These are phyloP conservation scores for Boletales sp. DNA, from an alignment of 768 basidiomycete genomes.

Conservation along the genomic window DNA sequence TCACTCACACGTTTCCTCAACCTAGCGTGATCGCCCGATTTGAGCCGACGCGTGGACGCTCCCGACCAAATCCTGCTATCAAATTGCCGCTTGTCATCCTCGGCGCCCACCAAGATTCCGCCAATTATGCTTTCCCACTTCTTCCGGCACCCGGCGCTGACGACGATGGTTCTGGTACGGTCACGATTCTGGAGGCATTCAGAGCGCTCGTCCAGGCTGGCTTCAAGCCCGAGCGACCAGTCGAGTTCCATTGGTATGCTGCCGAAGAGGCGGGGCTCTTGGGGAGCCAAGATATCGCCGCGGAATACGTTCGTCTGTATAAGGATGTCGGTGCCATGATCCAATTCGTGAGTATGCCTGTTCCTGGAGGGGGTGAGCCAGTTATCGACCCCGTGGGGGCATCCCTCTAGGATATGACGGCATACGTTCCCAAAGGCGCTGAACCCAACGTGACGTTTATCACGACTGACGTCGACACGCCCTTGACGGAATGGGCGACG, in stretches of 20 bases:
- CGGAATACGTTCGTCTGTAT: constrained; percentile 43
- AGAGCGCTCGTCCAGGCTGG: constrained; percentile 64
- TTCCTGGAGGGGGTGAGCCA: too few species aligned
- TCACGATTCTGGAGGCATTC: constrained; percentile 77
- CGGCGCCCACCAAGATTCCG: constrained; percentile 43
- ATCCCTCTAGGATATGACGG: constrained; percentile 36
- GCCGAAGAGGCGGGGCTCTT: constrained; percentile 49
- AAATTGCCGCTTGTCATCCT: constrained; percentile 34
- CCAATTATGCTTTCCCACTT: constrained; percentile 36
- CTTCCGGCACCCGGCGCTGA: constrained; percentile 49
- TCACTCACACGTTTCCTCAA: constrained; percentile 19
- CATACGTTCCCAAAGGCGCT: constrained; percentile 22
- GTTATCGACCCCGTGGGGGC: too few species aligned
- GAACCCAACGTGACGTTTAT: constrained; percentile 24
- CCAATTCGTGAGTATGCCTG: constrained; percentile 36
- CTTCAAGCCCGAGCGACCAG: constrained; percentile 59
- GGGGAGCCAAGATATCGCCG: constrained; percentile 46
- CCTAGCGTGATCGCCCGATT: constrained; percentile 21
- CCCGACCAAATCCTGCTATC: constrained; percentile 3
- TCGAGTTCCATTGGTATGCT: constrained; percentile 86
- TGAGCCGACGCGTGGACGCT: constrained; percentile 9
- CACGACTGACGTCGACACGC: constrained; percentile 38
- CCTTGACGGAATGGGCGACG: constrained; percentile 40
- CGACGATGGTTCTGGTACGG: constrained; percentile 60
- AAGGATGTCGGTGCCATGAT: constrained; percentile 49